Base-by-base conservation (phyloP, 768 basidiomycete genomes). In the Suillus cothurnatus region DNA sequence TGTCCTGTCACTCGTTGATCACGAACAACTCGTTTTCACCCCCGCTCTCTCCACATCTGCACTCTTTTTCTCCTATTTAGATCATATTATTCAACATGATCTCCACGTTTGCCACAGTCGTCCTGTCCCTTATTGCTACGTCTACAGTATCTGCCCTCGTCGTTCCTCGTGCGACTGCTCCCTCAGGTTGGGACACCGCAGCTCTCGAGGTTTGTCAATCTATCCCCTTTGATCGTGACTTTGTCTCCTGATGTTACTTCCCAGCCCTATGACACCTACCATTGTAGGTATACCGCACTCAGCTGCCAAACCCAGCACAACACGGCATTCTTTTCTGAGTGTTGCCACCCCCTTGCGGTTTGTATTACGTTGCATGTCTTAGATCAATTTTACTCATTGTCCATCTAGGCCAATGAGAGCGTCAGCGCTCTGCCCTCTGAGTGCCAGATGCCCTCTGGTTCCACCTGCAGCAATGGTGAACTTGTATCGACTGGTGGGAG, bases 341-440 rank as follows among this genome's bases (percentile, higher is more conserved):
- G 93, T 73, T 91, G 92, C 81, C 87, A 87, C 73, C 88, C 91
- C 65, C 78, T 91, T 66, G 79, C 88, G 71, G 88, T 88, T 73
- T 75, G 61, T 55, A 2, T 14, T 50, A 39, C 26, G 12, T 31
- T 31, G 41, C 70, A 43, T 45, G 67, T 61, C 38, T 52, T 17
- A 19, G 47, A 58, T 55, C 47, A 38, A 47, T 23, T 26, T 23
- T 32, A 65, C 38, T 61, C 34, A 34, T 41, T 19, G 61, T 68
- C 21, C 50, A n/a, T 56, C 2, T 14, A 88, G 87, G 81, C 81
- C 14, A 83, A 71, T 59, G 81, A 89, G 78, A 84, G 77, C 61
- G 81, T 88, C 49, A 74, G 72, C 4, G 74, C 76, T 67, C 85
- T 84, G 65, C 82, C 84, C 34, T 67, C 85, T 21, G 76, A 86